phyloP scores from a whole-genome alignment of 495 filamentous ascomycete species.

The Aspergillus olivimuriae region DNA sequence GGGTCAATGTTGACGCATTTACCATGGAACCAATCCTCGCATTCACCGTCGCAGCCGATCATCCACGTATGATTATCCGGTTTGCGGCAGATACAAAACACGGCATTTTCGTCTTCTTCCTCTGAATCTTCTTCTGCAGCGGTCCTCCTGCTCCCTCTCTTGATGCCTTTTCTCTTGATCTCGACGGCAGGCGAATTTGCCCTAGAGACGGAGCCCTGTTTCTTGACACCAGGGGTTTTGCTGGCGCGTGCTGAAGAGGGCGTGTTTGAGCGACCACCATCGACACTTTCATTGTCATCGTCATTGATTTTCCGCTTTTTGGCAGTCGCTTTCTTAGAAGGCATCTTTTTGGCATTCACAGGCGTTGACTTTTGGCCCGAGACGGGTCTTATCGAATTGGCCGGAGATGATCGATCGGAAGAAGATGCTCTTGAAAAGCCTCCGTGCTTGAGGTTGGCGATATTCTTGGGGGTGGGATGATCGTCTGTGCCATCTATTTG shows the following conservation, averaged over 20 bases:
- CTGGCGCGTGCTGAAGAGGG: constrained; percentile 43
- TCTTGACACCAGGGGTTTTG: constrained; percentile 40
- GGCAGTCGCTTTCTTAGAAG: constrained; percentile 46
- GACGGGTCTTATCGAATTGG: constrained; percentile 24
- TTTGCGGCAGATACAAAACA: constrained; percentile 66
- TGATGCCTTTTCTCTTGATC: constrained; percentile 26
- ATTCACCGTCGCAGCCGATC: constrained; percentile 67
- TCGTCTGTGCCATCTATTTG: constrained; percentile 30
- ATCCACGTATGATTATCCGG: constrained; percentile 72
- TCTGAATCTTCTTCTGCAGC: constrained; percentile 32
- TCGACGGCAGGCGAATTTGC: constrained; percentile 37
- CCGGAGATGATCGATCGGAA: constrained; percentile 31
- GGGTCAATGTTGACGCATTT: constrained; percentile 59
- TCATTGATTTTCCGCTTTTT: constrained; percentile 54
- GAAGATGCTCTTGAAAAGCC: constrained; percentile 26
- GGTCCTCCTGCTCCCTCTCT: constrained; percentile 22
- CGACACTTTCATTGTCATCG: constrained; percentile 39
- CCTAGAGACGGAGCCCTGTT: constrained; percentile 32
- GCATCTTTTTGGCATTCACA: constrained; percentile 46
- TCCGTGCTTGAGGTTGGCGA: constrained; percentile 34
- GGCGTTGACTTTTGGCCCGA: constrained; percentile 32
- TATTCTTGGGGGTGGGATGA: constrained; percentile 34
- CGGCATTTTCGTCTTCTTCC: constrained; percentile 39
- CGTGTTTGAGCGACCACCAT: constrained; percentile 38
- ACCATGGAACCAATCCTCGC: constrained; percentile 72